Conservation (phyloP, 2,329 filamentous ascomycete species). For the Tolypocladium guangdongense region DNA sequence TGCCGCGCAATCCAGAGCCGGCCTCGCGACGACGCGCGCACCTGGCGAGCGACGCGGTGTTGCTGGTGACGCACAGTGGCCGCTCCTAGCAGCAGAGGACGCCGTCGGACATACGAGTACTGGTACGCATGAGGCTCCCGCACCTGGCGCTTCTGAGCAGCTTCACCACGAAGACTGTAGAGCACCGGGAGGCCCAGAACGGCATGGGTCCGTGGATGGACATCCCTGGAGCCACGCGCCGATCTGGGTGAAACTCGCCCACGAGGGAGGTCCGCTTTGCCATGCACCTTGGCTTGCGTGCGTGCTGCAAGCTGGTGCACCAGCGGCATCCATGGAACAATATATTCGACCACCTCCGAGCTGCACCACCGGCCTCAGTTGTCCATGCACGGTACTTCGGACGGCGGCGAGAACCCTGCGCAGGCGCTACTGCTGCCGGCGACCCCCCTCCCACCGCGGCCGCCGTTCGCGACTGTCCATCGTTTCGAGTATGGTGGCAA, state of each 20-base stretch:
- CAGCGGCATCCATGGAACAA: not conserved
- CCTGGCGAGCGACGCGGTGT: not conserved
- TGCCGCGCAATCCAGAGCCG: not conserved
- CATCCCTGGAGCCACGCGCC: constrained; percentile 28
- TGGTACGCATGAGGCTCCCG: too few species aligned
- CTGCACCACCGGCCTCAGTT: not conserved
- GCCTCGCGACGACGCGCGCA: not conserved
- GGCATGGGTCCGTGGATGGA: constrained; percentile 11
- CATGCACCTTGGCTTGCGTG: constrained; percentile 1
- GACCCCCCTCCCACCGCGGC: not conserved
- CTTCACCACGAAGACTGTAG: not conserved
- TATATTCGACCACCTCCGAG: not conserved
- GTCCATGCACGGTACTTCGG: not conserved
- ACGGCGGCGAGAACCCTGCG: not conserved
- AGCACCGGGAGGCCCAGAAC: constrained; percentile 10
- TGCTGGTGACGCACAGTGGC: not conserved
- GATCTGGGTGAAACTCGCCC: constrained; percentile 15
- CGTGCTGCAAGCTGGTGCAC: not conserved
- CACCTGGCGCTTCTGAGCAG: not conserved
- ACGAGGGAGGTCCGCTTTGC: constrained; percentile 7
- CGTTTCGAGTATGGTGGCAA: not conserved
- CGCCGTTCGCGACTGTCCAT: not conserved
- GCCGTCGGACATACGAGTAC: too few species aligned
- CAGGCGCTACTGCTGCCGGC: not conserved
- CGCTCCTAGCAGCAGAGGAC: not conserved